Conservation (phyloP, 805 yeast genomes). For the Starmerella potacharoeniae region DNA sequence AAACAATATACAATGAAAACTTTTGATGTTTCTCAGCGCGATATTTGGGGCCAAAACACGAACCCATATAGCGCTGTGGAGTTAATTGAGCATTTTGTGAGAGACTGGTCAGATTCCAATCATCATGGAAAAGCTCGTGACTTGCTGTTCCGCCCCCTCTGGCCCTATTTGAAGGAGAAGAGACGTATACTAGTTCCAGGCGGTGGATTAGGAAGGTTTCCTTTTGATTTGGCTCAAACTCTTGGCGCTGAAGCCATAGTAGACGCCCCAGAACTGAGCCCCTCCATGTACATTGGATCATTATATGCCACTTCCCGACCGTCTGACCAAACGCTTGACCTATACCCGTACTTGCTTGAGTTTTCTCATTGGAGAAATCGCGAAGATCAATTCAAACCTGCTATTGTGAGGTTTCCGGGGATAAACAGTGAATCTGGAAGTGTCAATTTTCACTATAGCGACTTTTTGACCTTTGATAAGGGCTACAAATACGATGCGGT, state of each 20-base stretch:
- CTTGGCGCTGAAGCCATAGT: conserved; percentile 29
- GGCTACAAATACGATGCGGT: conserved; percentile 32
- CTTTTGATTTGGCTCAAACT: conserved; percentile 43
- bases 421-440: not conserved
- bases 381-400: conserved; percentile 37
- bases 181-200: conserved; percentile 64
- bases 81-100: conserved; percentile 57
- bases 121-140: conserved; percentile 38
- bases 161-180: conserved; percentile 28
- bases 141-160: conserved; percentile 46
- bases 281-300: conserved; percentile 52
- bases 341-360: conserved; percentile 41
- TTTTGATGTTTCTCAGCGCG: conserved; percentile 35
- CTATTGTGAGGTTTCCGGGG: conserved; percentile 8
- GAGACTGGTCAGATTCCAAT: conserved; percentile 55
- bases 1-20: conserved; percentile 31
- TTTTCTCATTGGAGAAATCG: conserved; percentile 51
- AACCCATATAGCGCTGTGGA: conserved; percentile 20
- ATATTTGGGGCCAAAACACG: conserved; percentile 35
- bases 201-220: conserved; percentile 70
- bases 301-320: conserved; percentile 19
- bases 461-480: conserved; percentile 46
- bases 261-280: conserved; percentile 65
- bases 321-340: not conserved
- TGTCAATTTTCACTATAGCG: conserved; percentile 34